Base-by-base conservation (phyloP, 768 basidiomycete genomes). In the Lanmaoa rubissima region DNA sequence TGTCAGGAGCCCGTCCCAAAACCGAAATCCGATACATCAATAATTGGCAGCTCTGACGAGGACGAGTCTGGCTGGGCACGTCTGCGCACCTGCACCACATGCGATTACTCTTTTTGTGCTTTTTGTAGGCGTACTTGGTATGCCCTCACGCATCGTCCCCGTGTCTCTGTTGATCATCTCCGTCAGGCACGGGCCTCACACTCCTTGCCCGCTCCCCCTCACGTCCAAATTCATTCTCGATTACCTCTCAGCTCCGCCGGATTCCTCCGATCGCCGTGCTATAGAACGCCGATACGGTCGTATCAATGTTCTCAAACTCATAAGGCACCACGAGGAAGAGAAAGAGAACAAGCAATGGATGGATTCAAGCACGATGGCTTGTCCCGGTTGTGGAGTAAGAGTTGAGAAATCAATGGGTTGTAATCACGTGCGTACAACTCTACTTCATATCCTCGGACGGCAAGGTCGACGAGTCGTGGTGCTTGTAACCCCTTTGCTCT, bases 41-140 rank as follows among this genome's bases (percentile, higher is more conserved):
- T 5, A 17, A 40, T 8, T 16, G 36, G 57, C 34, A 74, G 70
- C 39, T 68, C 70, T 1, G 78, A 81, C 34, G 57, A 63, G 2
- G 78, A 83, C n/a, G 84, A 83, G 38, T 80, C 84, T 1, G 80
- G 83, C 14, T 94, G 87, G 85, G 85, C 82, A 31, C 76, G 85
- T 51, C 78, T 94, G 46, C 81, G 94, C 50, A 81, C 80, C 38
- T 95, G 94, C 63, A 72, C 80, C 5, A 69, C 72, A 34, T 96
- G 94, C 68, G 75, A 74, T 5, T 94, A 83, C 72, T 86, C 86
- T 0, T 95, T 95, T 68, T 95, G 94, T 71, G 81, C 84, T 4
- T 88, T 88, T 62, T 97, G 94, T 68, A 82, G 80, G 60, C 81
- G 85, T 43, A 88, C 89, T 48, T 96, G 94, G 90, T 88, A 65